Evolutionary conservation across 257 asterid genomes (phyloP).

Genomic region (Scutellaria barbata): DNA sequence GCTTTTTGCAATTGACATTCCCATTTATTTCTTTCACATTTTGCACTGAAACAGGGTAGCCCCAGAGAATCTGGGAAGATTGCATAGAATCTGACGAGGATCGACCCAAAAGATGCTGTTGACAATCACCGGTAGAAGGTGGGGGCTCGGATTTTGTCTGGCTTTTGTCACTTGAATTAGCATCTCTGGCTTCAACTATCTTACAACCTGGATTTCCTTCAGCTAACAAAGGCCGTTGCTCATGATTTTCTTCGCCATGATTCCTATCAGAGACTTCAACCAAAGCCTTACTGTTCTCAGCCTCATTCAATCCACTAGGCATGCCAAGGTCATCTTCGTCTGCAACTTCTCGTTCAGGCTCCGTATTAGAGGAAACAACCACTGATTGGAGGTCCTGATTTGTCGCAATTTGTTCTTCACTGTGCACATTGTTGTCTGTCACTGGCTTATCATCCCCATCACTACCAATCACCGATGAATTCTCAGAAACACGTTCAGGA

Average conservation of each 20-base stretch:
- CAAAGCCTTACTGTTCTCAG: constrained; percentile 30
- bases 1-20: constrained; percentile 42
- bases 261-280: constrained; percentile 38
- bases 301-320: constrained; percentile 33
- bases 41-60: constrained; percentile 54
- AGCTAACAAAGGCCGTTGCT: constrained; percentile 32
- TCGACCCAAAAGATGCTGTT: constrained; percentile 40
- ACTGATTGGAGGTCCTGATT: constrained; percentile 28
- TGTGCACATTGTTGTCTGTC: no score
- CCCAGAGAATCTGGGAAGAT: constrained; percentile 53
- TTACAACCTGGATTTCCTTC: constrained; percentile 31
- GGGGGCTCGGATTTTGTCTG: constrained; percentile 30
- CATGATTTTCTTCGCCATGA: constrained; percentile 39
- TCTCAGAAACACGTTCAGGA: no score
- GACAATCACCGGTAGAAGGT: constrained; percentile 41
- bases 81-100: constrained; percentile 46
- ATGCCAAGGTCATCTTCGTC: constrained; percentile 34
- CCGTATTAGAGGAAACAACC: constrained; percentile 35
- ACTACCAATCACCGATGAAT: no score
- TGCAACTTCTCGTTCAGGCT: constrained; percentile 37
- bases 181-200: constrained; percentile 35
- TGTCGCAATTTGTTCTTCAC: no score
- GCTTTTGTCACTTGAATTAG: constrained; percentile 33
- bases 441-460: no score
- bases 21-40: constrained; percentile 43